These are phyloP conservation scores for Phialophora tarda DNA, from an alignment of 2,329 filamentous ascomycete genomes.

Conservation along the genomic window DNA sequence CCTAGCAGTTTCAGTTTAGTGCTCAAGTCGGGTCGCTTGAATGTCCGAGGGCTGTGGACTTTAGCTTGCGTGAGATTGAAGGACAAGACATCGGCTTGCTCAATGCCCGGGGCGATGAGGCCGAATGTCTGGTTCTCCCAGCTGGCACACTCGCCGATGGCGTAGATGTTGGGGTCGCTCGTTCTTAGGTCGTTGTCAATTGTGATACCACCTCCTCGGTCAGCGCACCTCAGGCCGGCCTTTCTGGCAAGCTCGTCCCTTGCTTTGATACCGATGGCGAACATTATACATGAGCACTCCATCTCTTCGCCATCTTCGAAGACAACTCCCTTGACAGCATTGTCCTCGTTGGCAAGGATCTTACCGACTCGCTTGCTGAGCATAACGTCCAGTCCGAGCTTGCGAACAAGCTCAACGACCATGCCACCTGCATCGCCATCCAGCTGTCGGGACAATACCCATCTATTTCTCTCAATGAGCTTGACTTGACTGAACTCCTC, in stretches of 20 bases:
- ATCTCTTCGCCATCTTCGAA: conserved; percentile 83
- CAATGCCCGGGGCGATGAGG: conserved; percentile 84
- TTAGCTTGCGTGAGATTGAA: conserved; percentile 89
- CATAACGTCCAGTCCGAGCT: conserved; percentile 79
- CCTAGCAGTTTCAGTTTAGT: conserved; percentile 90
- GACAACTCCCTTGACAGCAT: conserved; percentile 72
- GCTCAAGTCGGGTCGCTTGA: conserved; percentile 84
- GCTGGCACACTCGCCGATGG: conserved; percentile 88
- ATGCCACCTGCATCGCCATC: conserved; percentile 80
- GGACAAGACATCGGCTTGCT: conserved; percentile 89
- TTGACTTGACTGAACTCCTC: conserved; percentile 74
- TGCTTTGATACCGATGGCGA: conserved; percentile 84
- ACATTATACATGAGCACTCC: conserved; percentile 81
- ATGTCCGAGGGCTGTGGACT: conserved; percentile 69
- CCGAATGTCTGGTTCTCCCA: conserved; percentile 88
- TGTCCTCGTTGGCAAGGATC: conserved; percentile 70
- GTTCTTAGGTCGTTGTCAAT: conserved; percentile 70
- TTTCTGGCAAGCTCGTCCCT: conserved; percentile 75
- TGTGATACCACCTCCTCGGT: conserved; percentile 76
- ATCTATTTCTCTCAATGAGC: conserved; percentile 79
- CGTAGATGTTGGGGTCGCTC: conserved; percentile 75
- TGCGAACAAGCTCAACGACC: conserved; percentile 79
- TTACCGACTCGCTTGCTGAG: conserved; percentile 75
- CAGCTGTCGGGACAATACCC: conserved; percentile 81
- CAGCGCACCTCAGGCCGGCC: conserved; percentile 73